phyloP scores from a whole-genome alignment of 169 alveolate genomes.

The Amoebophrya sp. region DNA sequence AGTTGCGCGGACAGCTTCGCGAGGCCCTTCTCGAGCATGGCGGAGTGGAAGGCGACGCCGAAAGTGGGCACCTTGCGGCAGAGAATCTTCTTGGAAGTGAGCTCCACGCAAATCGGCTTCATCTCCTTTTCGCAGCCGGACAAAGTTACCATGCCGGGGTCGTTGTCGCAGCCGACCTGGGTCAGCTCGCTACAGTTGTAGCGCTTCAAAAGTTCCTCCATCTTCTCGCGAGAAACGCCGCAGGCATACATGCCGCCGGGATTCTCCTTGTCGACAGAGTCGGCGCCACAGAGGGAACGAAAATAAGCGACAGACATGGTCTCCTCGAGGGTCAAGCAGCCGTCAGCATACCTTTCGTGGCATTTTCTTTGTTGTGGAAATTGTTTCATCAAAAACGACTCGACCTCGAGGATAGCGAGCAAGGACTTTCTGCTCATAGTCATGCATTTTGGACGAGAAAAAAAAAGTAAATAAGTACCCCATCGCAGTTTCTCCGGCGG shows the following conservation, averaged over 20 bases:
- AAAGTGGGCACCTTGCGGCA: background rate
- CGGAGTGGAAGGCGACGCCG: background rate
- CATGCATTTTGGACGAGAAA: no score
- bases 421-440: no score
- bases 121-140: background rate
- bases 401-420: no score
- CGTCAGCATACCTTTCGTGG: background rate
- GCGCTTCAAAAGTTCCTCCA: background rate
- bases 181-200: background rate
- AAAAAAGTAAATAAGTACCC: background rate
- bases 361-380: no score
- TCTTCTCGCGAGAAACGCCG: background rate
- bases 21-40: background rate
- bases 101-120: background rate
- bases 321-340: background rate
- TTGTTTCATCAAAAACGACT: no score
- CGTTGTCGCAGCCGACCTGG: background rate
- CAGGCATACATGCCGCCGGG: background rate
- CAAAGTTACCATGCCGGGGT: background rate
- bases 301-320: background rate
- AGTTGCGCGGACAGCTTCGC: background rate
- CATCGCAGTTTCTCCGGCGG: background rate
- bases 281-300: background rate
- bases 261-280: background rate
- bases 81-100: background rate